Conservation (phyloP, 2,329 filamentous ascomycete genomes). For the Fusarium zealandicum region DNA sequence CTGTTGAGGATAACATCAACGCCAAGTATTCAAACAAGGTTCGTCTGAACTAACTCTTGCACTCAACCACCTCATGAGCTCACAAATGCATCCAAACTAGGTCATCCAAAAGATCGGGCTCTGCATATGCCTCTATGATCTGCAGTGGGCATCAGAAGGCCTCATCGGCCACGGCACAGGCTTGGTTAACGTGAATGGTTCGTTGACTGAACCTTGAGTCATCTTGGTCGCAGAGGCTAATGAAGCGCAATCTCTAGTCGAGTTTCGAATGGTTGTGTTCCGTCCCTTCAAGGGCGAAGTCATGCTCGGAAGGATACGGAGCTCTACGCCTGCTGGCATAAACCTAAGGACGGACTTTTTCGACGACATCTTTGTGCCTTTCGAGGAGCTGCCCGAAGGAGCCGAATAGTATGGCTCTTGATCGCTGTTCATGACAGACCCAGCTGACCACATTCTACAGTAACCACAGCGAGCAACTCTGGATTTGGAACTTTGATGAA, state of each 20-base stretch:
- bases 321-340: constrained; percentile 75
- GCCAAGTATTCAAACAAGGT: constrained; percentile 95
- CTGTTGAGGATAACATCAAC: constrained; percentile 97
- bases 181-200: constrained; percentile 92
- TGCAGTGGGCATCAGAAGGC: constrained; percentile 88
- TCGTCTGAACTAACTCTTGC: background rate
- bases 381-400: constrained; percentile 75
- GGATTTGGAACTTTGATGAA: constrained; percentile 82
- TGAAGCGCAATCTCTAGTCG: constrained; percentile 62
- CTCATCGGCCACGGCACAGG: constrained; percentile 92
- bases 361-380: constrained; percentile 85
- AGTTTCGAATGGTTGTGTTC: constrained; percentile 93
- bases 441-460: constrained; percentile 50
- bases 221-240: constrained; percentile 10
- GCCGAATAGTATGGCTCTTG: constrained; percentile 68
- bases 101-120: constrained; percentile 94
- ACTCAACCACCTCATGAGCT: background rate
- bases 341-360: constrained; percentile 90
- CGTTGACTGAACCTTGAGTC: constrained; percentile 17
- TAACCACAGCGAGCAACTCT: constrained; percentile 77
- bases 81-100: constrained; percentile 46
- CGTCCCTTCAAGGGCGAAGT: constrained; percentile 96
- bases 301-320: constrained; percentile 82
- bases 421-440: background rate
- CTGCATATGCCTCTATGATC: constrained; percentile 91